phyloP scores from a whole-genome alignment of 805 yeast genomes.

The Candida coleopterorum region DNA sequence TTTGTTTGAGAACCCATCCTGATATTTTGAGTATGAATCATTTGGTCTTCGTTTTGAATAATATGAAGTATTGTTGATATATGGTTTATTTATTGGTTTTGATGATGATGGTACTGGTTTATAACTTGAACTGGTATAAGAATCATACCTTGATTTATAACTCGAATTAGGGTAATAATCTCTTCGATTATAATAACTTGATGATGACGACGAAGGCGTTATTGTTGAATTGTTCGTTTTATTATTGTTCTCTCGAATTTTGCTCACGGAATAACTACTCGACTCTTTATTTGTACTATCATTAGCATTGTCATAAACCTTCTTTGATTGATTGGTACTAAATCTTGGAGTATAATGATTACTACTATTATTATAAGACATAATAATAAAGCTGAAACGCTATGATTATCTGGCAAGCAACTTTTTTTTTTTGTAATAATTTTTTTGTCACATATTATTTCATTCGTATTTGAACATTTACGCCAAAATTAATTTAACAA shows the following conservation, averaged over 20 bases:
- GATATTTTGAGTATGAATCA: conserved; percentile 12
- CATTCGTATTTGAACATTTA: no score
- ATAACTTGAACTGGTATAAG: conserved; percentile 7
- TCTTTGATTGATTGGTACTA: conserved; percentile 1
- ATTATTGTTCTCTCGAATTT: conserved; percentile 4
- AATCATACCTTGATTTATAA: conserved; percentile 9
- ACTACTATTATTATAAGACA: conserved; percentile 10
- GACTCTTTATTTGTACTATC: conserved; percentile 3
- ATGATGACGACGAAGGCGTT: conserved; percentile 1
- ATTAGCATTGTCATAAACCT: conserved; percentile 1
- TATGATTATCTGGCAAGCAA: no score
- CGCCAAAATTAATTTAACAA: no score
- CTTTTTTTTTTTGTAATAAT: no score
- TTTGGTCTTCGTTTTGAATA: conserved; percentile 13
- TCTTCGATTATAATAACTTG: conserved; percentile 6
- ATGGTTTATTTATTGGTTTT: conserved; percentile 1
- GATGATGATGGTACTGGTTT: conserved; percentile 4
- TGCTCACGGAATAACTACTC: neutral
- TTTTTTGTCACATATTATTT: no score
- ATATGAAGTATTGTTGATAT: conserved; percentile 2
- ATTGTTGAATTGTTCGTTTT: neutral
- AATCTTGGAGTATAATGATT: conserved; percentile 7
- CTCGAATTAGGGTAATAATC: conserved; percentile 7
- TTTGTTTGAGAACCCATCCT: conserved; percentile 5
- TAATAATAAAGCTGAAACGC: neutral